phyloP scores from a whole-genome alignment of 176 grass and related monocot species.

The Aegilops speltoides region DNA sequence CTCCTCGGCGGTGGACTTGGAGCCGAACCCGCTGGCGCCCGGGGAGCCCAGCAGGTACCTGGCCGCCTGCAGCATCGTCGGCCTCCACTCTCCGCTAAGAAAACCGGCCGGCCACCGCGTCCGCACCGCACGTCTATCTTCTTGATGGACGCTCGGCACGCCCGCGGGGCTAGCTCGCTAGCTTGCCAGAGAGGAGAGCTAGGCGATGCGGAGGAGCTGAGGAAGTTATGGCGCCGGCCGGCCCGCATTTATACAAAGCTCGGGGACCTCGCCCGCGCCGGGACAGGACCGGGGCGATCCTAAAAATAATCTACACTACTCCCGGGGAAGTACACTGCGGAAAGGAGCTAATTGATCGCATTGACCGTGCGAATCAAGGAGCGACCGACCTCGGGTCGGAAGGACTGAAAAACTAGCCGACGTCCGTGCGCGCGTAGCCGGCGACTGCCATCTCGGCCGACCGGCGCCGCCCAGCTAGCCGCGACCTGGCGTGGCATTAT shows the following conservation, averaged over 20 bases:
- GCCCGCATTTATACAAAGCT: slow-evolving; percentile 59
- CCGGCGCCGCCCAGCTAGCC: too few species aligned
- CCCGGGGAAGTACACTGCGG: neutral
- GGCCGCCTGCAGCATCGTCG: slow-evolving; percentile 58
- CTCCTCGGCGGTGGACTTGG: slow-evolving; percentile 75
- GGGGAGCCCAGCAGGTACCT: slow-evolving; percentile 74
- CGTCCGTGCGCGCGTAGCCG: too few species aligned
- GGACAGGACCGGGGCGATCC: too few species aligned
- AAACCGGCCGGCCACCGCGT: neutral
- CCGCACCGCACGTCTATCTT: neutral
- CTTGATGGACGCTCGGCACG: too few species aligned
- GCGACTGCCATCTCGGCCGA: too few species aligned
- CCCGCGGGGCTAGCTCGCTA: neutral
- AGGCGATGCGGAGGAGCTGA: neutral
- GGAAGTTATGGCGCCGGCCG: slow-evolving; percentile 32
- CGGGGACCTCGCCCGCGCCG: slow-evolving; percentile 1
- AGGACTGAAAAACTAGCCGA: too few species aligned
- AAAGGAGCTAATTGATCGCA: slow-evolving; percentile 6
- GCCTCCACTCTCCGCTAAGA: too few species aligned
- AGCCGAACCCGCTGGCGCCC: slow-evolving; percentile 75
- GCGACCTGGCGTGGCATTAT: too few species aligned
- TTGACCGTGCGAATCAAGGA: neutral
- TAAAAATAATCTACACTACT: too few species aligned
- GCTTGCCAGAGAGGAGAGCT: neutral
- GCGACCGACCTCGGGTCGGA: too few species aligned